Percentiles rank a stretch among this genome's conserved stretches.
phyloP scores from a whole-genome alignment of 148 eudicot genomes.

The Chenopodium album region DNA sequence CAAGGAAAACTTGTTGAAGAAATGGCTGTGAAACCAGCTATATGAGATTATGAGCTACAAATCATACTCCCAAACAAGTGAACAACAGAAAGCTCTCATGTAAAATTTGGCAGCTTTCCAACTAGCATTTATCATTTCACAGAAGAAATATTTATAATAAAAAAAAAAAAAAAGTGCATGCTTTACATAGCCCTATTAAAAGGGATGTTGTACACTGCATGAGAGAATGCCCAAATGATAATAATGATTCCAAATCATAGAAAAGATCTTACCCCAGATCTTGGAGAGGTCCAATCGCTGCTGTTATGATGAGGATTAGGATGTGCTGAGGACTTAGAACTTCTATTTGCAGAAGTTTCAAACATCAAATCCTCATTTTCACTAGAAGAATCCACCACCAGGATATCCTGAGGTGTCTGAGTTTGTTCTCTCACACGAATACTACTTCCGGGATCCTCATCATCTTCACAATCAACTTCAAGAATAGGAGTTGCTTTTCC shows the following conservation, averaged over 20 bases:
- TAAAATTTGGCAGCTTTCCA: neutral
- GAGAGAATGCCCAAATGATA: neutral
- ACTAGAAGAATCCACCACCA: constrained; percentile 67
- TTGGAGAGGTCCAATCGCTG: constrained; percentile 24
- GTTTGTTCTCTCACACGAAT: constrained; percentile 44
- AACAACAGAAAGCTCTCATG: constrained; percentile 3
- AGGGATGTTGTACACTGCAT: neutral
- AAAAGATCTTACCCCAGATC: constrained; percentile 39
- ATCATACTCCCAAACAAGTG: neutral
- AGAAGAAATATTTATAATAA: neutral
- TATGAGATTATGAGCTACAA: neutral
- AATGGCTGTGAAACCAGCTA: neutral
- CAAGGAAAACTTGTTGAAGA: neutral
- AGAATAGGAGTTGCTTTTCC: constrained; percentile 39
- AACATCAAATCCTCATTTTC: constrained; percentile 51
- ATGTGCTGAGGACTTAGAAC: constrained; percentile 30
- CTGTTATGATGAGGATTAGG: constrained; percentile 16
- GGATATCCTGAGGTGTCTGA: constrained; percentile 34
- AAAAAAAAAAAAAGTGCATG: neutral
- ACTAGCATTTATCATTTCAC: neutral
- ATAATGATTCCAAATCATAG: neutral
- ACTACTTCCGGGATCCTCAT: constrained; percentile 26
- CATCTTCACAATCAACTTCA: constrained; percentile 28
- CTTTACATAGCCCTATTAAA: neutral
- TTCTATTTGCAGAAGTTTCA: constrained; percentile 23